These are phyloP conservation scores for Aleurites moluccanus DNA, from an alignment of 441 rosid genomes.

Conservation along the genomic window DNA sequence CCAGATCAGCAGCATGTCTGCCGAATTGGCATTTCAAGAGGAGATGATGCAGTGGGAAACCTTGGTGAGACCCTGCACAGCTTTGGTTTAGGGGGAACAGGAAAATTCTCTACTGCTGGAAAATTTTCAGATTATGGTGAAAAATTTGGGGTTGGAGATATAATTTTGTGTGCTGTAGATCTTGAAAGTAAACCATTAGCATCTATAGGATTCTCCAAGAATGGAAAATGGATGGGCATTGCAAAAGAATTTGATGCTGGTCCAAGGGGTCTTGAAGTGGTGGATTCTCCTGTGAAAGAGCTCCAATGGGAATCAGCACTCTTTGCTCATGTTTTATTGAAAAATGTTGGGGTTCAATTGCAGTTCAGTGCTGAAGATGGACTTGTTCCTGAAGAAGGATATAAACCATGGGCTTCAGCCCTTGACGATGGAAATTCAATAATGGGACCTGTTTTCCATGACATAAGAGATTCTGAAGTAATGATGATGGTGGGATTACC, in stretches of 20 bases:
- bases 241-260: slow-evolving; percentile 36
- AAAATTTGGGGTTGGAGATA: slow-evolving; percentile 34
- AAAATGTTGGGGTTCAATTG: slow-evolving; percentile 36
- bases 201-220: slow-evolving; percentile 36
- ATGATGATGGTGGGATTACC: slow-evolving; percentile 42
- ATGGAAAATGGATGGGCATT: slow-evolving; percentile 39
- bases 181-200: slow-evolving; percentile 37
- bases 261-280: slow-evolving; percentile 26
- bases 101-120: slow-evolving; percentile 31
- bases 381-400: slow-evolving; percentile 32
- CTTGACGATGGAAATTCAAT: slow-evolving; percentile 31
- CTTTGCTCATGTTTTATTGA: slow-evolving; percentile 39
- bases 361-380: slow-evolving; percentile 36
- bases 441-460: slow-evolving; percentile 26
- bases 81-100: slow-evolving; percentile 42
- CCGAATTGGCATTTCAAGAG: slow-evolving; percentile 33
- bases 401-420: slow-evolving; percentile 36
- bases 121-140: slow-evolving; percentile 31
- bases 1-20: slow-evolving; percentile 37
- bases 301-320: slow-evolving; percentile 25
- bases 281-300: slow-evolving; percentile 19
- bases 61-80: slow-evolving; percentile 34
- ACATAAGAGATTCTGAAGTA: slow-evolving; percentile 25
- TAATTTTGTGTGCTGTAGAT: slow-evolving; percentile 36
- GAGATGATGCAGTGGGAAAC: slow-evolving; percentile 29